A percentile compares a stretch with the other conserved stretches of the same genome.
phyloP scores from a whole-genome alignment of 2,329 filamentous ascomycete species.

The Xylariomycetidae sp. region DNA sequence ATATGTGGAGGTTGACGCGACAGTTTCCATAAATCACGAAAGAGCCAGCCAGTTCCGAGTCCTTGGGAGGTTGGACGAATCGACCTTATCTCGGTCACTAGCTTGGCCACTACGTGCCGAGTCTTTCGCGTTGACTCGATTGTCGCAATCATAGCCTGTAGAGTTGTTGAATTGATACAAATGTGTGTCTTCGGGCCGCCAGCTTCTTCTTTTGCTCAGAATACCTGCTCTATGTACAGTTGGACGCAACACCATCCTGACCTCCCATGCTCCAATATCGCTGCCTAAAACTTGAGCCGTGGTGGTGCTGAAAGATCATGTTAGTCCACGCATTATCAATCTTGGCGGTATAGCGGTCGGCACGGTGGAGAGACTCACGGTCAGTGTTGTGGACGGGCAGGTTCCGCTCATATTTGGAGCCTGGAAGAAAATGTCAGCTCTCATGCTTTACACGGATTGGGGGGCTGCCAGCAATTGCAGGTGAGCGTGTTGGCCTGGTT shows the following conservation, averaged over 20 bases:
- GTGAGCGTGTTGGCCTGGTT: conserved; percentile 1
- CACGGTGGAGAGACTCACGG: conserved; percentile 51
- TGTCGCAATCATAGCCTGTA: too few species aligned
- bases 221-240: conserved; percentile 30
- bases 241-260: conserved; percentile 6
- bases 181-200: too few species aligned
- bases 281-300: conserved; percentile 39
- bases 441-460: too few species aligned
- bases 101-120: too few species aligned
- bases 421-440: conserved; percentile 38
- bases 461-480: not conserved
- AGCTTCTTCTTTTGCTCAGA: conserved; percentile 16
- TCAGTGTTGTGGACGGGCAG: conserved; percentile 72
- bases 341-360: not conserved
- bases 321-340: conserved; percentile 12
- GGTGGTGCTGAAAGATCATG: conserved; percentile 38
- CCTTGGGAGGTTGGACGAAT: too few species aligned
- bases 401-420: conserved; percentile 95
- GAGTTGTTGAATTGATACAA: too few species aligned
- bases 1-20: too few species aligned
- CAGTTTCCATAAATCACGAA: too few species aligned
- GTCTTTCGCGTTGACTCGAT: too few species aligned
- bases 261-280: too few species aligned
- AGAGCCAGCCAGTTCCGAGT: too few species aligned
- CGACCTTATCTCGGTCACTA: too few species aligned